Base-by-base conservation (phyloP, 352 stramenopile genomes). In the Proteromonas lacertae region DNA sequence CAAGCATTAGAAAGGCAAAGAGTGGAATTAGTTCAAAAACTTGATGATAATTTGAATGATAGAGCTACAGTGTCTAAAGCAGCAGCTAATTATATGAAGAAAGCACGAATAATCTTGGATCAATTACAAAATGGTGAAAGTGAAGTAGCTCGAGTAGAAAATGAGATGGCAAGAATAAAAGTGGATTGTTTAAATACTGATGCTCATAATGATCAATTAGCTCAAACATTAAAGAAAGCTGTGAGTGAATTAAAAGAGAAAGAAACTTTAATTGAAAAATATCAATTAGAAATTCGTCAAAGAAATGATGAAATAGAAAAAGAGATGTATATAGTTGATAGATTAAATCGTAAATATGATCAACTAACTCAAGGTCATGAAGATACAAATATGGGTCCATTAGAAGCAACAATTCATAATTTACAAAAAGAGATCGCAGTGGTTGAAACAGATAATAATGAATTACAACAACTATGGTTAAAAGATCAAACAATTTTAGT, bases 221-320 rank as follows among this genome's bases (percentile, higher is more conserved):
- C 60, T 25, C 70, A 86, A 39, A 69, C 59, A 2, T 55, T 88
- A 28, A 50, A 60, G 16, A 60, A 62, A 32, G 44, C 71, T 9
- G 48, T 81, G 17, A 45, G 46, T 1, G 70, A 83, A 43, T 57
- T 90, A 14, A 69, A 76, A 42, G 47, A 56, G 16, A 72, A 80
- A 30, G 72, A 90, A 42, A 51, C 68, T 20, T 48, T 64, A 9
- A 74, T 89, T 13, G 66, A 76, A 43, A 74, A 79, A 45, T 67
- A 77, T 28, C 64, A 91, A 51, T 42, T 78, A 16, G 74, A 91
- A 47, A 82, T 90, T 36, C 66, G 69, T 5, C 75, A 89, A 51
- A 60, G 69, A 10, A 79, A 86, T 40, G 72, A 90, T 50, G 70
- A 90, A 42, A 86, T 91, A 16, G 78, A 91, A 40, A 91, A 90